Evolutionary conservation across 768 basidiomycete genomes (phyloP).

Genomic region (Leccinum olivaceopallidum): DNA sequence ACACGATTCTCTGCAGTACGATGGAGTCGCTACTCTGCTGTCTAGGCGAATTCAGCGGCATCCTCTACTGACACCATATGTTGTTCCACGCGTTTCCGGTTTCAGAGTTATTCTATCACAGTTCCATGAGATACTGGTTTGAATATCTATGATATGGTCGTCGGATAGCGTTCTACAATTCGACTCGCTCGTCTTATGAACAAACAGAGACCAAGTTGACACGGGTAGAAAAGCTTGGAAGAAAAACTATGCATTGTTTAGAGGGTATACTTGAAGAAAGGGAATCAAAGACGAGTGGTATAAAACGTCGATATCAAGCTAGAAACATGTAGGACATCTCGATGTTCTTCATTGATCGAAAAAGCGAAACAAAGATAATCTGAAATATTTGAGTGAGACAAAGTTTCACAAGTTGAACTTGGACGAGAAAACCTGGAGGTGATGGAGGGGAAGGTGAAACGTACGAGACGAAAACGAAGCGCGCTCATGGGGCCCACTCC

Average conservation of each 20-base stretch:
- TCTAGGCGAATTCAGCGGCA: background rate
- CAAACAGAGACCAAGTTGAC: background rate
- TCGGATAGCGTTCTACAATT: background rate
- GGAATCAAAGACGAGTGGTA: background rate
- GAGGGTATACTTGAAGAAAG: background rate
- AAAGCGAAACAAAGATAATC: background rate
- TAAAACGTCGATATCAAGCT: background rate
- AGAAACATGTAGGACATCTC: background rate
- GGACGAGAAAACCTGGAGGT: background rate
- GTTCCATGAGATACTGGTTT: background rate
- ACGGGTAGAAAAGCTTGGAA: background rate
- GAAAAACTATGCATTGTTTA: background rate
- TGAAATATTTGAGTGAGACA: rapidly evolving
- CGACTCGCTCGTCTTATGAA: background rate
- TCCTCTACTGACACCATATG: background rate
- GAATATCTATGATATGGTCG: background rate
- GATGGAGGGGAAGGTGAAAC: background rate
- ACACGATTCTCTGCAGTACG: background rate
- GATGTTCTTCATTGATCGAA: background rate
- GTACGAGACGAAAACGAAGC: background rate
- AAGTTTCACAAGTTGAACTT: background rate
- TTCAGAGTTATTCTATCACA: no score
- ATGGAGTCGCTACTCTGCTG: background rate
- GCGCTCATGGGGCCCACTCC: background rate
- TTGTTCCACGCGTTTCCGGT: background rate